Evolutionary conservation across 352 stramenopile species (phyloP).

Genomic region (Peronospora destructor): DNA sequence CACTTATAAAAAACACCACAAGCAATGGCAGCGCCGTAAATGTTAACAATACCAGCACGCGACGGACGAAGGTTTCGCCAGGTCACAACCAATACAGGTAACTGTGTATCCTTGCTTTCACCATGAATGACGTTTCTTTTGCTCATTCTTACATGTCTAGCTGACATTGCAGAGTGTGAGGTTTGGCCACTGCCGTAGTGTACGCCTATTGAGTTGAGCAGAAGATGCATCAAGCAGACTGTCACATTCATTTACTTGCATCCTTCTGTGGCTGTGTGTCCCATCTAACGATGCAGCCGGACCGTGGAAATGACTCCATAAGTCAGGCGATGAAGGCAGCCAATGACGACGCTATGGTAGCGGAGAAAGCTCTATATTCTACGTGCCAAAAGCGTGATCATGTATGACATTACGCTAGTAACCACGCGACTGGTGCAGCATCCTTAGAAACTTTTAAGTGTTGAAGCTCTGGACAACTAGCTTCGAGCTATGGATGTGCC

Average conservation of each 20-base stretch:
- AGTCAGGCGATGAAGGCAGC: no score
- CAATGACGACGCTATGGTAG: no score
- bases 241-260: slow-evolving; percentile 8
- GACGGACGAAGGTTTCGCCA: slow-evolving; percentile 23
- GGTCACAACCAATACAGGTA: slow-evolving; percentile 45
- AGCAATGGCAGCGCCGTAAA: not conserved
- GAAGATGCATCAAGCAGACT: slow-evolving; percentile 7
- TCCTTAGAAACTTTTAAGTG: no score
- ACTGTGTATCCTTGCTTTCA: not conserved
- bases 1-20: not conserved
- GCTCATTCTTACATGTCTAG: slow-evolving; percentile 21
- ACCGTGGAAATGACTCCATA: no score
- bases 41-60: slow-evolving; percentile 14
- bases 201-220: slow-evolving; percentile 17
- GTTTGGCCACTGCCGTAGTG: slow-evolving; percentile 66
- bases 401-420: no score
- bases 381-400: no score
- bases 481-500: no score
- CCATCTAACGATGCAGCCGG: no score
- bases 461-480: no score
- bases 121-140: not conserved
- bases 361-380: no score
- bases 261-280: not conserved
- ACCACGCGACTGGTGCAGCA: no score
- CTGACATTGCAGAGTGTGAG: slow-evolving; percentile 44